phyloP scores from a whole-genome alignment of 495 filamentous ascomycete genomes.

The Penicillium odoratum region DNA sequence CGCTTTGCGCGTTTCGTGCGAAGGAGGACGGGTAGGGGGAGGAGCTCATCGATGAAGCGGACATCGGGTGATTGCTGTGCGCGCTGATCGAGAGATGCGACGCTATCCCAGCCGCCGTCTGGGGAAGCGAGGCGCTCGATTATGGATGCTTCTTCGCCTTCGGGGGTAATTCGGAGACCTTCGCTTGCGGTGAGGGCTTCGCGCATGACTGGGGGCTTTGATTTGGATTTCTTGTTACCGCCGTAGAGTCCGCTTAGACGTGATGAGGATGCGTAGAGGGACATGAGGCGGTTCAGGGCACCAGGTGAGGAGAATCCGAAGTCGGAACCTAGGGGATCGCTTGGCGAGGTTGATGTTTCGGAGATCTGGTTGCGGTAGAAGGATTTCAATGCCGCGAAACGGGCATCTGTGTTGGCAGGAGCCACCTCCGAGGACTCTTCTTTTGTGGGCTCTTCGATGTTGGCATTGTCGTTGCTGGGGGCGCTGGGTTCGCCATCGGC shows the following conservation, averaged over 20 bases:
- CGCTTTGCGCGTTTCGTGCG: conserved; percentile 92
- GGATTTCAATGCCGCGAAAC: conserved; percentile 57
- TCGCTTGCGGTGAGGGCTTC: conserved; percentile 70
- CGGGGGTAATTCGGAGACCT: conserved; percentile 59
- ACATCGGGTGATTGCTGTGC: conserved; percentile 46
- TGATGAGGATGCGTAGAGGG: conserved; percentile 69
- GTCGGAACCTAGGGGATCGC: conserved; percentile 46
- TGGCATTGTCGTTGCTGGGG: conserved; percentile 4
- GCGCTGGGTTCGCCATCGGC: conserved; percentile 29
- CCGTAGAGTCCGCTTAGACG: conserved; percentile 44
- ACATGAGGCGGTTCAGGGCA: conserved; percentile 85
- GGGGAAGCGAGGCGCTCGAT: conserved; percentile 47
- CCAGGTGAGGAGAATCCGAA: conserved; percentile 75
- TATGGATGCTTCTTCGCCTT: conserved; percentile 47
- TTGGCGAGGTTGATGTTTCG: conserved; percentile 54
- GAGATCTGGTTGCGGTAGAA: conserved; percentile 74
- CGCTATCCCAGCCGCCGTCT: conserved; percentile 53
- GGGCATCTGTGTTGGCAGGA: conserved; percentile 37
- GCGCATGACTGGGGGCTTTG: conserved; percentile 69
- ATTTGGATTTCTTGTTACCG: conserved; percentile 65
- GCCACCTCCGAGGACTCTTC: conserved; percentile 18
- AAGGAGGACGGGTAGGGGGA: conserved; percentile 76
- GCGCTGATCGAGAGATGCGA: conserved; percentile 55
- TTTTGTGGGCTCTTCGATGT: conserved; percentile 13
- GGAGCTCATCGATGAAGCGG: conserved; percentile 64